Evolutionary conservation across 371 early-diverging fungal genomes (phyloP), one percentile per base, ranked within the genome.

Genomic region (Coemansia sp.): DNA sequence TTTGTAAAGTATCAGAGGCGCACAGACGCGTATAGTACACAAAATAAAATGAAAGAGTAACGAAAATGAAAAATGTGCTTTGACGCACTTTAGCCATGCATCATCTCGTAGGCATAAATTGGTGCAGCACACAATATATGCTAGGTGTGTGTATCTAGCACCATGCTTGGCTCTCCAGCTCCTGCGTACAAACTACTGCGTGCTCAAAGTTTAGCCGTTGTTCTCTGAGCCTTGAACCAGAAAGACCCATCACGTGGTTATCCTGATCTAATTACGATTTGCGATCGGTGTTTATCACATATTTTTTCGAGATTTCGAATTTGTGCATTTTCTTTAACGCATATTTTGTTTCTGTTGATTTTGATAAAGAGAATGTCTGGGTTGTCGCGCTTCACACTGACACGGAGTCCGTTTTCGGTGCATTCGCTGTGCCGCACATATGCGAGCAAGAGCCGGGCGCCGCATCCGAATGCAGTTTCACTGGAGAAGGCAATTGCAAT

Each of bases 401-500:
- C 18, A 9, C 58, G 39, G 20, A 7, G 54, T 0, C 14, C 54
- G 12, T 16, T 28, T 18, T 44, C 33, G 20, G 20, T n/a, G 1
- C 65, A 2, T 11, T 47, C 23, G 37, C 8, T 23, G 5, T 5
- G 9, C 18, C 40, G 72, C 11, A 18, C 40, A 0, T 72, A 64
- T 30, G 64, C 68, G 23, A 71, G 52, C 64, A 72, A 61, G 23
- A 59, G 67, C 18, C 42, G 50, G 16, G 53, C 37, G 25, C 72
- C 68, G 20, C 69, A 68, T 23, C 69, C 78, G 2, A 77, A 77
- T 39, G 42, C 72, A 1, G 78, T 77, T 23, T 60, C 68, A 0
- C 52, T 80, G 8, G 59, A 67, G 21, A 40, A 59, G 12, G 80
- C 80, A n/a, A 75, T 80, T 18, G 37, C 55, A 9, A 72, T 80